Evolutionary conservation across 768 basidiomycete species (phyloP), one percentile per base, ranked within the genome.

Genomic region (Lepiota venenata): DNA sequence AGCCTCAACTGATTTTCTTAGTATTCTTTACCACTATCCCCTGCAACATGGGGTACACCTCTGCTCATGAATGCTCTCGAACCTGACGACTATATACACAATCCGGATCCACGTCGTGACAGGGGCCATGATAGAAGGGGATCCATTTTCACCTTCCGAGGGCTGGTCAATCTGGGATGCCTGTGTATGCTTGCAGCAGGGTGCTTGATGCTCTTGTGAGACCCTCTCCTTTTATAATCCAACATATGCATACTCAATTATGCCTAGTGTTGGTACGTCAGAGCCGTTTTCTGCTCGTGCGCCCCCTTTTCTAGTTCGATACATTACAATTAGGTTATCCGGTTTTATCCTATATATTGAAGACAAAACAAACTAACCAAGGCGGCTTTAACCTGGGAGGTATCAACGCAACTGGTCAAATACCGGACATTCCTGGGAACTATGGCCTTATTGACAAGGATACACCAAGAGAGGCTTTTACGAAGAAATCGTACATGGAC

Each of bases 351-450:
- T 78, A 82, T 57, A 70, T 82, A 49, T 66, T 72, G 12, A 63
- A 63, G 18, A 70, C 64, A 42, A 66, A 60, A 42, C 76, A 75
- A 41, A 73, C 72, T 0, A 78, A 62, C 16, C 74, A 76, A 60
- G 76, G 82, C 1, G 87, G 78, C 8, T 91, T 85, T 70, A 88
- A 88, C 60, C 68, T 91, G 4, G 89, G 90, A 2, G 89, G 88
- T 2, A 82, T 79, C 61, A 92, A 92, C 57, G 75, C 81, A 2
- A 80, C 82, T 0, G 88, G 91, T 0, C 89, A 93, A 67, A 76
- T 87, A 14, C 78, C 86, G 7, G 63, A 59, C 18, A 74, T 88
- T 22, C 71, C 76, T 0, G 84, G 83, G 5, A 80, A 86, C 58
- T 82, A 74, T 57, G 82, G 79, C 4, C 73, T 91, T 11, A 88